Conservation (phyloP, 805 yeast genomes). For the Starmerella davenportii region DNA sequence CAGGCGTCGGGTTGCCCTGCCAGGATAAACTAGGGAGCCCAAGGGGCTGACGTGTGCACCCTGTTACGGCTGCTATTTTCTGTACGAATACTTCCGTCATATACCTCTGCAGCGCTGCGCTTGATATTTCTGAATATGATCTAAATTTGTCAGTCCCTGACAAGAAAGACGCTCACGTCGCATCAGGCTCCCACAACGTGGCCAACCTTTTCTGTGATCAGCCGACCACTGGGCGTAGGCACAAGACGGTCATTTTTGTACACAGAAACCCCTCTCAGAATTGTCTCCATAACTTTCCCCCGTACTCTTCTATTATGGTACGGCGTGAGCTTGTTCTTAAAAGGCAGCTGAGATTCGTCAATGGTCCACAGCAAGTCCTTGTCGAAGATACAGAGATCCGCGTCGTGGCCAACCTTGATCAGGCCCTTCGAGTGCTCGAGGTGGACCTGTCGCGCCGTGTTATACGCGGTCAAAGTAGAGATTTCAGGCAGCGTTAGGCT, state of each 20-base stretch:
- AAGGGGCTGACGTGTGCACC: too few relatives aligned
- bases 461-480: slow-evolving; percentile 58
- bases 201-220: too few relatives aligned
- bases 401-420: slow-evolving; percentile 60
- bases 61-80: too few relatives aligned
- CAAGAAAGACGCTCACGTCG: too few relatives aligned
- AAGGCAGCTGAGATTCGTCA: slow-evolving; percentile 27
- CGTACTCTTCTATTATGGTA: slow-evolving; percentile 50
- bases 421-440: slow-evolving; percentile 54
- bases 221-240: too few relatives aligned
- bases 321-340: slow-evolving; percentile 79
- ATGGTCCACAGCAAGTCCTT: slow-evolving; percentile 34
- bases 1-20: too few relatives aligned
- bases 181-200: too few relatives aligned
- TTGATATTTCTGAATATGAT: too few relatives aligned
- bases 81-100: too few relatives aligned
- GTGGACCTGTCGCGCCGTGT: slow-evolving; percentile 78
- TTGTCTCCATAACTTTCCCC: slow-evolving; percentile 66
- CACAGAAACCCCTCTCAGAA: slow-evolving; percentile 56
- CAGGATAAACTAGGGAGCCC: too few relatives aligned
- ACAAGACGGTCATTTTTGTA: slow-evolving; percentile 23
- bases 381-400: slow-evolving; percentile 74
- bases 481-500: slow-evolving; percentile 42
- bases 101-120: too few relatives aligned
- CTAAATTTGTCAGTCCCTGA: too few relatives aligned